Percentiles rank a stretch among this genome's conserved stretches.
Evolutionary conservation across 257 asterid genomes (phyloP).

Genomic region (Asclepias syriaca): DNA sequence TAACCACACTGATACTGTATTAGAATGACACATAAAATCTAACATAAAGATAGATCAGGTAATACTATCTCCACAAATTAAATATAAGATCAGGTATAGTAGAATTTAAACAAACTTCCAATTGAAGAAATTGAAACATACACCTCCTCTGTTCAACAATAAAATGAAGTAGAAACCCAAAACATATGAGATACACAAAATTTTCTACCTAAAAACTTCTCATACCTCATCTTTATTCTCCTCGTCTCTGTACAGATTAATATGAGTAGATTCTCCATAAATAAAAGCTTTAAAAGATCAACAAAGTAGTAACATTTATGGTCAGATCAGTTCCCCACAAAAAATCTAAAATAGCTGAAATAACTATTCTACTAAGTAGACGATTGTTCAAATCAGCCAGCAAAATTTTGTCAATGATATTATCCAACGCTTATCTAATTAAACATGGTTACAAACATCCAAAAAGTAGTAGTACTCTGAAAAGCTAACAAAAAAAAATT

Average conservation of each 20-base stretch:
- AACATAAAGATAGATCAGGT: too few relatives aligned
- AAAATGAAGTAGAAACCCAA: too few relatives aligned
- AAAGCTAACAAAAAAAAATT: slow-evolving; percentile 22
- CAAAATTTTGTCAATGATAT: background rate
- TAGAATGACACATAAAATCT: too few relatives aligned
- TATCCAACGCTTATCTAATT: background rate
- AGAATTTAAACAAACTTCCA: too few relatives aligned
- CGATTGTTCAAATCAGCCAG: background rate
- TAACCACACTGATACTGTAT: too few relatives aligned
- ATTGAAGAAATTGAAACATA: too few relatives aligned
- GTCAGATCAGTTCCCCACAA: background rate
- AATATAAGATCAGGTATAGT: too few relatives aligned
- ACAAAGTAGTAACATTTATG: background rate
- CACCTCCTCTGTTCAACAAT: too few relatives aligned
- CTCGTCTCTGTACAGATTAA: background rate
- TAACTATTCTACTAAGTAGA: background rate
- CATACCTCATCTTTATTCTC: too few relatives aligned
- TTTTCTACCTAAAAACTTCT: background rate
- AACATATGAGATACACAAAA: background rate
- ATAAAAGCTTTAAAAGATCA: too few relatives aligned
- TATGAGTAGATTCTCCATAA: background rate
- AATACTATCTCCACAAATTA: too few relatives aligned
- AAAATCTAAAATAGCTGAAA: background rate
- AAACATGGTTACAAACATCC: background rate
- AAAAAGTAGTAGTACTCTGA: slow-evolving; percentile 5